phyloP scores from a whole-genome alignment of 1,284 basidiomycete genomes.

The Amylostereum areolatum region DNA sequence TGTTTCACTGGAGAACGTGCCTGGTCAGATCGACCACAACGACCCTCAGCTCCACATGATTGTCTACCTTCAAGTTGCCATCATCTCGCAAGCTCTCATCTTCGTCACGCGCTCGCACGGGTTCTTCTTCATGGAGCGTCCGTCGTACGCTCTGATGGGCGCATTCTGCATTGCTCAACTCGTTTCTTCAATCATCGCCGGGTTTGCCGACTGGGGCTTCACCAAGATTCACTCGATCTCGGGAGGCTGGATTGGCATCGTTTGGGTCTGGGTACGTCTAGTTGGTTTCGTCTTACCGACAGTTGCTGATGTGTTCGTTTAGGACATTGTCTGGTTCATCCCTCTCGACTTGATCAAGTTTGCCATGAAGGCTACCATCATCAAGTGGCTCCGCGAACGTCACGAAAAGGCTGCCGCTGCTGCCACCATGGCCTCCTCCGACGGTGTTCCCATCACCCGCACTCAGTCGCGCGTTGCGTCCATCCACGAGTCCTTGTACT shows the following conservation, averaged over 20 bases:
- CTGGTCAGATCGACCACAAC: constrained; percentile 49
- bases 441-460: constrained; percentile 76
- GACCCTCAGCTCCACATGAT: constrained; percentile 77
- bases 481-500: constrained; percentile 90
- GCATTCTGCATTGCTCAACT: constrained; percentile 94
- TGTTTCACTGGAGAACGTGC: constrained; percentile 47
- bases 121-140: constrained; percentile 98
- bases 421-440: constrained; percentile 35
- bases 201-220: constrained; percentile 90
- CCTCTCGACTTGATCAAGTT: constrained; percentile 97
- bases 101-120: constrained; percentile 95
- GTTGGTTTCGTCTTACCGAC: neutral
- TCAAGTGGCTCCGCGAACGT: constrained; percentile 75
- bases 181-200: constrained; percentile 92
- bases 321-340: constrained; percentile 93
- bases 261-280: constrained; percentile 85
- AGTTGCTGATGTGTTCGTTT: constrained; percentile 7
- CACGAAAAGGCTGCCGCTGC: constrained; percentile 45
- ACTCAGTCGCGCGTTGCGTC: constrained; percentile 89
- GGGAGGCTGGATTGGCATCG: constrained; percentile 94
- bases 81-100: constrained; percentile 97
- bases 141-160: constrained; percentile 81
- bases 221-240: constrained; percentile 72
- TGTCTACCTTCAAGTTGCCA: constrained; percentile 89
- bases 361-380: constrained; percentile 88